Conservation (phyloP, 176 grass and related monocot species). For the Phragmites australis region DNA sequence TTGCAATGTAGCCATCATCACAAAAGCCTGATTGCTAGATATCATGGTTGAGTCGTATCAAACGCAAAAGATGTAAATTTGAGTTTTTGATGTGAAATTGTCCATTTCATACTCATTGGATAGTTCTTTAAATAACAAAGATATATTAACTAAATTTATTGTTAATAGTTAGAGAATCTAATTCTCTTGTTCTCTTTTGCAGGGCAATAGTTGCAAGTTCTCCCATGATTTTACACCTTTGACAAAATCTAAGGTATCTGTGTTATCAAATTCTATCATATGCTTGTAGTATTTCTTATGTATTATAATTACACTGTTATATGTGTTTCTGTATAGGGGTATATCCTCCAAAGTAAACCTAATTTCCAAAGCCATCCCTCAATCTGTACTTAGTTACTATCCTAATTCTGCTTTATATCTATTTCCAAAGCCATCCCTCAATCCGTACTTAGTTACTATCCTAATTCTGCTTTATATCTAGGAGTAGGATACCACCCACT, state of each 20-base stretch:
- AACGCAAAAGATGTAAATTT: slow-evolving; percentile 1
- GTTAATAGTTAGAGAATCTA: not conserved
- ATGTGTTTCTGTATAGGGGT: not conserved
- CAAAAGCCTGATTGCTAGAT: not conserved
- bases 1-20: not conserved
- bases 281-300: slow-evolving; percentile 2
- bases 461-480: slow-evolving; percentile 12
- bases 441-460: not conserved
- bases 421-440: not conserved
- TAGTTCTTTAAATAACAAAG: not conserved
- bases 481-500: not conserved
- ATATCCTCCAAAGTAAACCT: not conserved
- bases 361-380: not conserved
- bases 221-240: slow-evolving; percentile 83
- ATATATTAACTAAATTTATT: slow-evolving; percentile 5
- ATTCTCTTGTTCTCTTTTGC: slow-evolving; percentile 44
- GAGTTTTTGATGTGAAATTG: not conserved
- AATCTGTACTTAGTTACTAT: not conserved
- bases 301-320: slow-evolving; percentile 22
- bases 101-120: not conserved
- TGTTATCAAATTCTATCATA: not conserved
- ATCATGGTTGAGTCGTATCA: slow-evolving; percentile 7
- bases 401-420: slow-evolving; percentile 7
- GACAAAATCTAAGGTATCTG: slow-evolving; percentile 86
- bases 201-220: slow-evolving; percentile 83